Evolutionary conservation across 1,284 basidiomycete genomes (phyloP).

Genomic region (Cutaneotrichosporon sp.): DNA sequence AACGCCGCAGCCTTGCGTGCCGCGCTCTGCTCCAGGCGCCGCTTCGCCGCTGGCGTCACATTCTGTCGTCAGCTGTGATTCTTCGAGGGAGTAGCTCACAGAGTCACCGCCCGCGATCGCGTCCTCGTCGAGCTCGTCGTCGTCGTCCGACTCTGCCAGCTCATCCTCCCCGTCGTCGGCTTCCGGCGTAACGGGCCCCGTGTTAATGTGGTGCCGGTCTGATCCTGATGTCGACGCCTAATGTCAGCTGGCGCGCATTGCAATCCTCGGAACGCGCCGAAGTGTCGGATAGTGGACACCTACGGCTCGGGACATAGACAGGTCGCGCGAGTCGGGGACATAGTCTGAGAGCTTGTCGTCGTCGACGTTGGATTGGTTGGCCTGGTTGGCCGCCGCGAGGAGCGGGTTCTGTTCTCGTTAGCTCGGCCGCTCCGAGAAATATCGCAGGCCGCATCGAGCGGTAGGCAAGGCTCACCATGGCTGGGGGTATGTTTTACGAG

Average conservation of each 20-base stretch:
- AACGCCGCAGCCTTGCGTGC: conserved; percentile 39
- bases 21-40: conserved; percentile 26
- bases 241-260: background rate
- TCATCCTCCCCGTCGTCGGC: conserved; percentile 30
- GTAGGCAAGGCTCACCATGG: conserved; percentile 13
- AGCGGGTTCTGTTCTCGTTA: conserved; percentile 36
- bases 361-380: conserved; percentile 22
- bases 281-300: conserved; percentile 12
- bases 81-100: background rate
- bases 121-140: conserved; percentile 31
- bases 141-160: conserved; percentile 29
- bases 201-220: conserved; percentile 40
- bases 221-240: conserved; percentile 41
- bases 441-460: too few species aligned
- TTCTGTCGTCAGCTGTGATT: conserved; percentile 3
- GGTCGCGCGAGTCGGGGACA: conserved; percentile 41
- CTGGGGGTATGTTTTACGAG: background rate
- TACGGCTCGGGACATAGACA: conserved; percentile 45
- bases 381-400: conserved; percentile 40
- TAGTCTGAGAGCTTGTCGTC: conserved; percentile 48
- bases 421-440: too few species aligned
- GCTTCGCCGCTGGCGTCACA: conserved; percentile 33
- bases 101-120: conserved; percentile 11
- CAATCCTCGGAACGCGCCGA: too few species aligned
- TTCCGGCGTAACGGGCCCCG: conserved; percentile 33